A percentile compares a stretch with the other conserved stretches of the same genome.
Conservation (phyloP, 345 rosid species). For the Dipteronia sinensis region DNA sequence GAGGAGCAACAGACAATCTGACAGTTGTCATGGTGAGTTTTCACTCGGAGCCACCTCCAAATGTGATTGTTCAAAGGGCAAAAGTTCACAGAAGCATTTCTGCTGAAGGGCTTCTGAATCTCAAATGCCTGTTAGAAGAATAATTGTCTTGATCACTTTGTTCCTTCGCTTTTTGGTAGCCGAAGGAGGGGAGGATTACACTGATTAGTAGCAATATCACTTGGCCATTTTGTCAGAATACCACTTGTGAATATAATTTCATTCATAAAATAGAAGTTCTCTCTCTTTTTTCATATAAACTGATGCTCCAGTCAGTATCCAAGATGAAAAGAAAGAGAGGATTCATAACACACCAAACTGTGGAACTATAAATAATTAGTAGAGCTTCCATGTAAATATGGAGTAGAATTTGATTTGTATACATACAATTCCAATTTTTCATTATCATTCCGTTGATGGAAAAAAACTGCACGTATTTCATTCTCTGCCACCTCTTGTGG, state of each 20-base stretch:
- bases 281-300: not conserved
- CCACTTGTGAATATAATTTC: slow-evolving; percentile 33
- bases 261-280: slow-evolving; percentile 1
- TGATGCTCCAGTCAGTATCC: not conserved
- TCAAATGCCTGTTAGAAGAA: slow-evolving; percentile 39
- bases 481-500: not conserved
- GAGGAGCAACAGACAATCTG: slow-evolving; percentile 66
- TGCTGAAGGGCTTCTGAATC: slow-evolving; percentile 60
- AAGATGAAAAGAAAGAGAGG: not conserved
- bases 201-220: slow-evolving; percentile 20
- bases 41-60: slow-evolving; percentile 64
- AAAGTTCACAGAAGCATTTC: slow-evolving; percentile 66
- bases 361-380: not conserved
- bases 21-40: slow-evolving; percentile 74
- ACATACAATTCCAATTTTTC: not conserved
- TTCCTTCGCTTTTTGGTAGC: not conserved
- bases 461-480: not conserved
- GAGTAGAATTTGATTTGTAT: not conserved
- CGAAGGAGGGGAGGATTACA: not conserved
- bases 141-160: slow-evolving; percentile 23
- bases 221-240: not conserved
- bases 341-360: not conserved
- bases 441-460: not conserved
- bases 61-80: slow-evolving; percentile 38
- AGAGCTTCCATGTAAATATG: not conserved